Evolutionary conservation across 2,329 filamentous ascomycete species (phyloP), one percentile per base, ranked within the genome.

Genomic region (Pseudogymnoascus sp.): DNA sequence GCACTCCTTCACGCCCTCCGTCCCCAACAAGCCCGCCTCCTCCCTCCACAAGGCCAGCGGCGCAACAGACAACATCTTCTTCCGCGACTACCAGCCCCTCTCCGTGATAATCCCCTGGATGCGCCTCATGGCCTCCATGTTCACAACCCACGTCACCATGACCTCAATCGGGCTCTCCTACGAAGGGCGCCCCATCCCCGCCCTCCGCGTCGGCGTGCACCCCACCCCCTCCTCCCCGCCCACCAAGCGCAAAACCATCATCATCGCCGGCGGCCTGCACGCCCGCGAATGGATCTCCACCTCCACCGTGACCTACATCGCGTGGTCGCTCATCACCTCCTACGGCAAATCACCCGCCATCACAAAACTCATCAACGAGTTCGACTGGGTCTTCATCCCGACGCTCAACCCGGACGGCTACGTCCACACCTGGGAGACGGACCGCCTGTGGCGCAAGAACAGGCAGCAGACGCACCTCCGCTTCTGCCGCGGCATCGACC

Each of bases 261-360:
- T 96, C 61, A 80, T 99, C 19, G 87, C 87, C 3, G 95, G 91
- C 62, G 93, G 93, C 59, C 81, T 90, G n/a, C 95, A 97, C 74
- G 93, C 93, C 2, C 85, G 95, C 38, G 95, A 99, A 79, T 99
- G 95, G 95, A 96, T 99, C 68, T 91, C 91, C 56, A 92, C 89
- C 0, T 95, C 88, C 70, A 96, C 92, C 0, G 91, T 96, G 61
- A 96, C 89, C 70, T 97, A 96, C 70, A 79, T 96, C 31, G 91
- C 93, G 8, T 96, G 95, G 84, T 90, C 86, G 14, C 81, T 97
- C 59, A 90, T 96, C 70, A 93, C 89, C 0, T 84, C 86, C 4
- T 96, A 93, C 74, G 90, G 89, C 65, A 90, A 91, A 67, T 80
- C 83, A 76, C 82, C 71, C 66, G 81, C 78, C 75, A 87, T 96